phyloP scores from a whole-genome alignment of 768 basidiomycete species.

The Coprinopsis sp. region DNA sequence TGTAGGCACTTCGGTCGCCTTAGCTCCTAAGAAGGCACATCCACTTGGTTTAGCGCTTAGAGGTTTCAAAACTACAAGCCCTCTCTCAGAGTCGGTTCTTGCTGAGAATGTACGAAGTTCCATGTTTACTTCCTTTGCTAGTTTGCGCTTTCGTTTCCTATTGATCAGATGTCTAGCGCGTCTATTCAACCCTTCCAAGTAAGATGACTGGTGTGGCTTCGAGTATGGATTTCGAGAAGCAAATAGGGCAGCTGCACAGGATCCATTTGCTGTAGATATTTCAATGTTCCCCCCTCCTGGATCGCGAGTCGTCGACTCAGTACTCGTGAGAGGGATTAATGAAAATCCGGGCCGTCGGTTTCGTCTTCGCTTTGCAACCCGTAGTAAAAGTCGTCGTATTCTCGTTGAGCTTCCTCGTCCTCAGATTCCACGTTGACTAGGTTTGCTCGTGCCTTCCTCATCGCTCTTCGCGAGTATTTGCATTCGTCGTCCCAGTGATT shows the following conservation, averaged over 20 bases:
- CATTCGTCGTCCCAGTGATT: conserved; percentile 31
- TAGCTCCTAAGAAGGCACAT: conserved; percentile 27
- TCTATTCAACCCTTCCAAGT: too few species aligned
- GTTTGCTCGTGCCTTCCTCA: conserved; percentile 18
- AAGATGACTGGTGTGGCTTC: too few species aligned
- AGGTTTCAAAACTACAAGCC: not conserved
- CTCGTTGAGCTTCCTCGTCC: conserved; percentile 18
- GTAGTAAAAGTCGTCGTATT: conserved; percentile 25
- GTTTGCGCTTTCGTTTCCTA: too few species aligned
- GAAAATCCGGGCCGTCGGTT: too few species aligned
- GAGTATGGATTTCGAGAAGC: too few species aligned
- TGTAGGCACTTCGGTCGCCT: conserved; percentile 15
- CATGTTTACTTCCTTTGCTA: too few species aligned
- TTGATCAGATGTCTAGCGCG: too few species aligned
- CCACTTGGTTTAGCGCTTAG: conserved; percentile 23
- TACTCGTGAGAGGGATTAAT: conserved; percentile 9
- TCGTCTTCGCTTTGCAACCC: conserved; percentile 5
- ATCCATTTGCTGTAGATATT: too few species aligned
- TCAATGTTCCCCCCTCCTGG: not conserved
- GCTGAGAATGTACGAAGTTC: too few species aligned
- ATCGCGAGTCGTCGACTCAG: not conserved
- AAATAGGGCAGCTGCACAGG: too few species aligned
- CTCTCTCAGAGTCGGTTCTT: too few species aligned
- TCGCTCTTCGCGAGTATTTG: conserved; percentile 17
- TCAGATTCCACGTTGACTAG: conserved; percentile 7